Evolutionary conservation across 768 basidiomycete species (phyloP), one percentile per base, ranked within the genome.

Genomic region (Amanita jacksonii): DNA sequence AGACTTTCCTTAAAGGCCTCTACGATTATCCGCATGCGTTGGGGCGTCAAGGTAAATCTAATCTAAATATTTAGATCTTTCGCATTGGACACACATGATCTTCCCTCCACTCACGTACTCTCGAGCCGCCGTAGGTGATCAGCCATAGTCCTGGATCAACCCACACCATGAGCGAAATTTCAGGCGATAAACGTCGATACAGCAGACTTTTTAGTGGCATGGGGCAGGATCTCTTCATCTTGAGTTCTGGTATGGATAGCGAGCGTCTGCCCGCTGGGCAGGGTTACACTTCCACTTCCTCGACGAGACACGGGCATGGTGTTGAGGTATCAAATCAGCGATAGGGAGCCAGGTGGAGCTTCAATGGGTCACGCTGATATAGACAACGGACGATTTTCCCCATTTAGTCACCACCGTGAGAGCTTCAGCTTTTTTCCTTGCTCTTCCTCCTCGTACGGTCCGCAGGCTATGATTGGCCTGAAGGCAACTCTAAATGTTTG

Each of bases 1-100:
- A 99, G 74, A 1, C 86, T 79, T 37, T 97, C 93, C 59, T 89
- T 81, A 70, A 99, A 92, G 0, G 93, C 86, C 59, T 96, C 89
- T 19, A 93, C 91, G 57, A 98, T 96, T 78, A 93, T 94, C 38
- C 90, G 74, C 91, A 93, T 92, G 47, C 90, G 66, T 60, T 90
- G 89, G 12, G 89, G 86, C 6, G 87, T 91, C 52, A 92, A 62
- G 9, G 85, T 87, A 61, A 91, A 90, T 54, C 85, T 87, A 56
- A 23, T 19, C 24, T 33, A 38, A 8, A 18, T 15, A 22, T 38
- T 20, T 23, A 22, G 36, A 31, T 45, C 7, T 7, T 20, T n/a
- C n/a, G n/a, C n/a, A n/a, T n/a, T n/a, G n/a, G n/a, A n/a, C n/a
- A n/a, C n/a, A 52, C 53, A 24, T 19, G 9, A 5, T 15, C 22